Evolutionary conservation across 2,329 filamentous ascomycete genomes (phyloP).

Genomic region (Allantophomopsis lycopodina): DNA sequence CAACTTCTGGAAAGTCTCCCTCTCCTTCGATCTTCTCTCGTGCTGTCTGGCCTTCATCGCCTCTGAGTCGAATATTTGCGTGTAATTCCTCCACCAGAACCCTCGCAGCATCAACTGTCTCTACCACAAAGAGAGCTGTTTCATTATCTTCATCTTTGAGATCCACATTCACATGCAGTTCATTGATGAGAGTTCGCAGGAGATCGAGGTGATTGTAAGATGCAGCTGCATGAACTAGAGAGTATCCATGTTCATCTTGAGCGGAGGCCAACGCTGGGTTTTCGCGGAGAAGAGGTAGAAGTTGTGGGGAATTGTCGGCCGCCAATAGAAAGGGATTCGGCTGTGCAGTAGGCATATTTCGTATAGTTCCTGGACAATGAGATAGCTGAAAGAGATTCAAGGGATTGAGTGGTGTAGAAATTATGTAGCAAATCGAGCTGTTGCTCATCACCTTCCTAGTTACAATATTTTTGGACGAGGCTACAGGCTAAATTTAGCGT

Average conservation of each 20-base stretch:
- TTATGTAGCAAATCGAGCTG: not conserved
- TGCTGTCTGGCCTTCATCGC: constrained; percentile 67
- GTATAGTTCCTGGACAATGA: too few relatives aligned
- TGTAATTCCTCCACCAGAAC: constrained; percentile 73
- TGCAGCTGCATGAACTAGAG: constrained; percentile 79
- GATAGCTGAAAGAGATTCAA: too few relatives aligned
- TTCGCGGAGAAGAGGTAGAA: constrained; percentile 61
- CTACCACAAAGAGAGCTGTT: constrained; percentile 87
- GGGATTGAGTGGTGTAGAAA: too few relatives aligned
- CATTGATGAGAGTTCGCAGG: constrained; percentile 58
- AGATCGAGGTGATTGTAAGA: constrained; percentile 84
- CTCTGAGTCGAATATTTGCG: constrained; percentile 49
- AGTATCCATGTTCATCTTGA: constrained; percentile 90
- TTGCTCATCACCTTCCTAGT: not conserved
- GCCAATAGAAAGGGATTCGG: constrained; percentile 61
- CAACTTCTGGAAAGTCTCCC: constrained; percentile 63
- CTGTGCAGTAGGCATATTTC: not conserved
- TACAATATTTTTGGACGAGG: too few relatives aligned
- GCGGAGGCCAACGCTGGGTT: constrained; percentile 63
- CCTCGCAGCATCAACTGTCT: constrained; percentile 65
- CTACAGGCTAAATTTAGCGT: too few relatives aligned
- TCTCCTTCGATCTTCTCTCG: constrained; percentile 69
- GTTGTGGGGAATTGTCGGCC: constrained; percentile 62
- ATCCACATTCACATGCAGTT: constrained; percentile 68
- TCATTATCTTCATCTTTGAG: constrained; percentile 83